Conservation (phyloP, 371 early-diverging fungal species). For the Mortierella sp. region DNA sequence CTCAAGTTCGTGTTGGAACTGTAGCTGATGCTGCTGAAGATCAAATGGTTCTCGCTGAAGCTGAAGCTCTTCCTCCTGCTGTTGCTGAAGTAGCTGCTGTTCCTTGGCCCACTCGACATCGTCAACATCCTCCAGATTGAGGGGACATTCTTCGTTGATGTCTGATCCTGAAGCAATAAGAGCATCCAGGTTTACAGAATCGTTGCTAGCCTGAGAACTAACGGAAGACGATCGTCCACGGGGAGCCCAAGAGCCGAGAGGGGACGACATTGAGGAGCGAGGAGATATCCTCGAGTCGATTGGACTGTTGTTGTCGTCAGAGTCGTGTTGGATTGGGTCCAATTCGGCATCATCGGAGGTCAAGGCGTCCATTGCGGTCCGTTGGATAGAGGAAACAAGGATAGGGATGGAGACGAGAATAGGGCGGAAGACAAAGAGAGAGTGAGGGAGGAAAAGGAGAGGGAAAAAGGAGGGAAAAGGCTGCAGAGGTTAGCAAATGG, state of each 20-base stretch:
- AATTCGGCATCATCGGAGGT: no score
- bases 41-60: no score
- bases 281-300: constrained; percentile 27
- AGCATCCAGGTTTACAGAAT: constrained; percentile 48
- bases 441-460: no score
- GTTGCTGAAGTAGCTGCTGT: constrained; percentile 8
- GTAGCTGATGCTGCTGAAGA: no score
- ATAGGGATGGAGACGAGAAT: no score
- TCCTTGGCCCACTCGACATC: constrained; percentile 25
- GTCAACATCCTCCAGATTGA: constrained; percentile 41
- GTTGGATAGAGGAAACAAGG: no score
- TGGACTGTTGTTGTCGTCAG: constrained; percentile 7
- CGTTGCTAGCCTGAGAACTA: constrained; percentile 35
- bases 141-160: constrained; percentile 40
- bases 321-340: background rate
- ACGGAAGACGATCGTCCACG: constrained; percentile 40
- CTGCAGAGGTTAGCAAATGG: no score
- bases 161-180: constrained; percentile 47
- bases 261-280: constrained; percentile 33
- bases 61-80: constrained; percentile 1
- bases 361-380: no score
- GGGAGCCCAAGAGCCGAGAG: constrained; percentile 34
- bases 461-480: no score
- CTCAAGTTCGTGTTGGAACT: no score
- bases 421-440: no score